Percentiles rank a stretch among this genome's conserved stretches.
Conservation (phyloP, 805 yeast genomes). For the Metschnikowia cubensis region DNA sequence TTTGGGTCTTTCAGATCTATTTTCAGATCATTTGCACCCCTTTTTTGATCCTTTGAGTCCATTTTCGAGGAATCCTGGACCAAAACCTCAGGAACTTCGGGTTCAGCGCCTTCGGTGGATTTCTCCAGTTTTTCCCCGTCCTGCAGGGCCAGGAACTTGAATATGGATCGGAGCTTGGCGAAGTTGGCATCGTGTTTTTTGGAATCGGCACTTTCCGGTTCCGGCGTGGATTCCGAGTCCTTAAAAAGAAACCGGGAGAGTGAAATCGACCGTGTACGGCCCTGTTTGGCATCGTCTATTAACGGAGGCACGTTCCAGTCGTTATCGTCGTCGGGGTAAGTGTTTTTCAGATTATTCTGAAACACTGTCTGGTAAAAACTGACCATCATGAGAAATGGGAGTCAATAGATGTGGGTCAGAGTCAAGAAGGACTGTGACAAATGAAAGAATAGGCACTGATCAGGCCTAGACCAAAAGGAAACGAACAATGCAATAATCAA, state of each 20-base stretch:
- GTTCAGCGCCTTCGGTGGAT: not conserved
- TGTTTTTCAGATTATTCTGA: conserved; percentile 8
- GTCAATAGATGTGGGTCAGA: too few species aligned
- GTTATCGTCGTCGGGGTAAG: conserved; percentile 13
- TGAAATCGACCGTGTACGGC: conserved; percentile 23
- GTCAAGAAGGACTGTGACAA: not conserved
- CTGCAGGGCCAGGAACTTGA: conserved; percentile 14
- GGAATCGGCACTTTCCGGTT: not conserved
- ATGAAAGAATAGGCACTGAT: not conserved
- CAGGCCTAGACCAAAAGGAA: too few species aligned
- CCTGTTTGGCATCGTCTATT: conserved; percentile 5
- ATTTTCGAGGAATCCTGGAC: too few species aligned
- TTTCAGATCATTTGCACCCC: not conserved
- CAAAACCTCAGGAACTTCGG: too few species aligned
- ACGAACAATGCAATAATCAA: too few species aligned
- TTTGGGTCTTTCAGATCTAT: not conserved
- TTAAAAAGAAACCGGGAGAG: conserved; percentile 25
- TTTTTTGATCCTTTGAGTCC: not conserved
- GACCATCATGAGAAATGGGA: conserved; percentile 12
- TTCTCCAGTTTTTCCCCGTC: conserved; percentile 5
- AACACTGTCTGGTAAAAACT: conserved; percentile 18
- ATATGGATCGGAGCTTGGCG: conserved; percentile 8
- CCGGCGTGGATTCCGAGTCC: conserved; percentile 16
- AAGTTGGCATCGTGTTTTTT: conserved; percentile 5
- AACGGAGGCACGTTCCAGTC: conserved; percentile 18